Conservation (phyloP, 495 filamentous ascomycete genomes). For the Viridothelium virens region DNA sequence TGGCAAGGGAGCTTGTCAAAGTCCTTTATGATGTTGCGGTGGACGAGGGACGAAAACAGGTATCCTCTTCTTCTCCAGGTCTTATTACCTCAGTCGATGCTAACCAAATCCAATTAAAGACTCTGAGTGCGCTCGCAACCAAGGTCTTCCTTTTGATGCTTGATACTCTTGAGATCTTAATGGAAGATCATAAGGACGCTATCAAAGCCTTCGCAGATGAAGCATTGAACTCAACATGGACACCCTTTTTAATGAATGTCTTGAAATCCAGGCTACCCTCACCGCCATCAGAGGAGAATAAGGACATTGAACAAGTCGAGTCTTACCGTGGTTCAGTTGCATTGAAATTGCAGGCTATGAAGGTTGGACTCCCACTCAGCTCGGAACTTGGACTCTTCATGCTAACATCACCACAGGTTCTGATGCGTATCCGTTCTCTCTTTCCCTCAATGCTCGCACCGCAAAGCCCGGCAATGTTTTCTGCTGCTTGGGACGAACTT, state of each 20-base stretch:
- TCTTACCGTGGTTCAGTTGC: slow-evolving; percentile 67
- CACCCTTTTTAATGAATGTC: slow-evolving; percentile 71
- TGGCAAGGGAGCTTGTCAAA: slow-evolving; percentile 74
- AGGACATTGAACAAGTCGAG: slow-evolving; percentile 38
- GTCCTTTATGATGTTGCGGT: slow-evolving; percentile 74
- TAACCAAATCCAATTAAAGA: slow-evolving; percentile 31
- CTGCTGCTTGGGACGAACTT: slow-evolving; percentile 78
- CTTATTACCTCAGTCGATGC: not conserved
- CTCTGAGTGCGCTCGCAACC: slow-evolving; percentile 72
- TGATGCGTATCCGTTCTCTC: slow-evolving; percentile 79
- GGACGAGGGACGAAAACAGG: slow-evolving; percentile 56
- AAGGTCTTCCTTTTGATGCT: slow-evolving; percentile 84
- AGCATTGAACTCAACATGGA: slow-evolving; percentile 63
- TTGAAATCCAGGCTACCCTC: slow-evolving; percentile 65
- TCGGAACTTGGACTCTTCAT: not conserved
- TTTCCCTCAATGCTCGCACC: slow-evolving; percentile 75
- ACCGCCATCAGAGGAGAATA: slow-evolving; percentile 48
- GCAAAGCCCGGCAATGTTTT: slow-evolving; percentile 72
- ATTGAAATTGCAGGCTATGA: slow-evolving; percentile 82
- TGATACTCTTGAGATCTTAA: slow-evolving; percentile 89
- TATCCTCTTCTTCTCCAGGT: not conserved
- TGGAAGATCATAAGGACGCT: slow-evolving; percentile 76
- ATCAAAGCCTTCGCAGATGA: slow-evolving; percentile 86
- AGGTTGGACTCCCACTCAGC: slow-evolving; percentile 38
- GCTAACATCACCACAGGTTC: slow-evolving; percentile 46